Percentiles rank a stretch among this genome's conserved stretches.
These are phyloP conservation scores for Candida koratica DNA, from an alignment of 805 yeast species.

Conservation along the genomic window DNA sequence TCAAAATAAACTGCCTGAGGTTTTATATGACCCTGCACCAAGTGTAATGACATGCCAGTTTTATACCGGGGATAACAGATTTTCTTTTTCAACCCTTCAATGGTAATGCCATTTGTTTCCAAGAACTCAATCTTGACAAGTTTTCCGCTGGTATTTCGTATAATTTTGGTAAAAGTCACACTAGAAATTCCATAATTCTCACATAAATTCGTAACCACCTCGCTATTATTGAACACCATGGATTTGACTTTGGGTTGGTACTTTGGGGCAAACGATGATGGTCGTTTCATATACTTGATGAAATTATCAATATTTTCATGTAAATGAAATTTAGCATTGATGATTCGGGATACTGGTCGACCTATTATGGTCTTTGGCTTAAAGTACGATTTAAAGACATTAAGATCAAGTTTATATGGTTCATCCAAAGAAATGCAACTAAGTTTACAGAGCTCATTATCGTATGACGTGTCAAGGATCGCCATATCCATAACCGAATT, in stretches of 20 bases:
- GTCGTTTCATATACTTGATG: conserved; percentile 21
- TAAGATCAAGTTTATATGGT: too few species aligned
- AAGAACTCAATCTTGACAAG: conserved; percentile 35
- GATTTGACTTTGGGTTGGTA: conserved; percentile 5
- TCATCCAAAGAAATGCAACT: too few species aligned
- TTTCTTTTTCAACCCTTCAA: conserved; percentile 34
- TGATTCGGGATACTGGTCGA: conserved; percentile 28
- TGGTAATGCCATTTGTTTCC: conserved; percentile 3
- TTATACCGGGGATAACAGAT: conserved; percentile 44
- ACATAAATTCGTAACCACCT: conserved; percentile 8
- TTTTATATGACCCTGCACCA: conserved; percentile 15
- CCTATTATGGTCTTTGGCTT: conserved; percentile 15
- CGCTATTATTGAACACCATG: not conserved
- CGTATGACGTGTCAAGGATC: not conserved
- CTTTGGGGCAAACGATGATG: conserved; percentile 13
- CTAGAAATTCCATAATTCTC: conserved; percentile 5
- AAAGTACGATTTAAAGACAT: not conserved
- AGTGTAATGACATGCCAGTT: conserved; percentile 40
- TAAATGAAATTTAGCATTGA: conserved; percentile 24
- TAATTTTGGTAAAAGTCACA: conserved; percentile 34
- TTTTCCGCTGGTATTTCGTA: conserved; percentile 36
- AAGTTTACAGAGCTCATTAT: too few species aligned
- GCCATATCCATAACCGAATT: not conserved
- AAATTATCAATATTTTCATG: conserved; percentile 22
- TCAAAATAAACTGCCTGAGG: conserved; percentile 23